Conservation (phyloP, 2,329 filamentous ascomycete genomes). For the Tetracladium maxilliforme region DNA sequence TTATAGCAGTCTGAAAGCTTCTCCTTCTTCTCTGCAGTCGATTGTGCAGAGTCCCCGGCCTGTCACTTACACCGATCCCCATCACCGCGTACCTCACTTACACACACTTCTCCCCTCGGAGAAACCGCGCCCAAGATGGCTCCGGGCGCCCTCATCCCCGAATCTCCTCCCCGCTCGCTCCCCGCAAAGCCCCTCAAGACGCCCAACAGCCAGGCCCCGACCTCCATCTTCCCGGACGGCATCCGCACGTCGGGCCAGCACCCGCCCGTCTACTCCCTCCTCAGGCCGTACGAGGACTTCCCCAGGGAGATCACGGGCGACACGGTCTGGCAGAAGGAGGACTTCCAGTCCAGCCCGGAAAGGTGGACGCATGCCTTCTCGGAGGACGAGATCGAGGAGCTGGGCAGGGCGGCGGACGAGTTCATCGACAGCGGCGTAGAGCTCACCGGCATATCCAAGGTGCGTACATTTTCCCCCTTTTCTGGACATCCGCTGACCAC, state of each 20-base stretch:
- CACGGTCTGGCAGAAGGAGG: conserved; percentile 57
- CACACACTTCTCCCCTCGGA: no score
- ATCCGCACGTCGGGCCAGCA: conserved; percentile 62
- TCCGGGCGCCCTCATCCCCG: no score
- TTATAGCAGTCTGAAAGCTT: no score
- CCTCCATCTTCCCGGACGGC: no score
- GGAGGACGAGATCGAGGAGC: conserved; percentile 48
- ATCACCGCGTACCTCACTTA: no score
- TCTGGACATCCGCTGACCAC: conserved; percentile 3
- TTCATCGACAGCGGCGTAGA: conserved; percentile 53
- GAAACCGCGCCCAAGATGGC: no score
- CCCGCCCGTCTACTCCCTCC: conserved; percentile 45
- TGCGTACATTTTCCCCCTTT: conserved; percentile 7
- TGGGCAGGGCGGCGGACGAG: conserved; percentile 49
- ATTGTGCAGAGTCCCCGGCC: no score
- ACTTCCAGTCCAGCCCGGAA: conserved; percentile 47
- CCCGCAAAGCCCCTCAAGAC: no score
- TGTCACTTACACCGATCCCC: no score
- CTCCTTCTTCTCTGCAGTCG: no score
- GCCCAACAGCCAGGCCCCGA: no score
- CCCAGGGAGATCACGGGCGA: conserved; percentile 56
- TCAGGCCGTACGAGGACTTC: conserved; percentile 56
- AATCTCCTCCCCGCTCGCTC: no score
- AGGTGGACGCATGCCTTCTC: conserved; percentile 62
- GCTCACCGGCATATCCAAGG: conserved; percentile 56